Conservation (phyloP, 1,139 yeast species). For the Pneumocystis wakefieldiae region DNA sequence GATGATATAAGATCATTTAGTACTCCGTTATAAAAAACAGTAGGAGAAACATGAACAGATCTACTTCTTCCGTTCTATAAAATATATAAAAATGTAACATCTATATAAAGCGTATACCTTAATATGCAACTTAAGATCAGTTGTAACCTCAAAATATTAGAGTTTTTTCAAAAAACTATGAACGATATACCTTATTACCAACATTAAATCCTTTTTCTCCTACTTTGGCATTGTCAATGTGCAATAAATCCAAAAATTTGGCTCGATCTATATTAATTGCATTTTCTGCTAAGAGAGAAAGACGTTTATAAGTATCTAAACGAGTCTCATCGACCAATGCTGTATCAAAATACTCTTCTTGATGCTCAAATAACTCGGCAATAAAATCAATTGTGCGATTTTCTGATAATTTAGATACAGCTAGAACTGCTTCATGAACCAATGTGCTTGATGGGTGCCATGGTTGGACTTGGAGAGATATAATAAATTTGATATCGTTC, state of each 20-base stretch:
- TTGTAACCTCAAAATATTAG: neutral
- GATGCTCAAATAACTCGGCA: conserved; percentile 33
- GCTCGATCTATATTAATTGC: conserved; percentile 23
- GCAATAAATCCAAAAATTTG: conserved; percentile 21
- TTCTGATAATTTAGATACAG: conserved; percentile 46
- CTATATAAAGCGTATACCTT: neutral
- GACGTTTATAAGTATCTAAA: conserved; percentile 39
- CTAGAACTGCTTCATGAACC: conserved; percentile 59
- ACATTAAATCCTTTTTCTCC: conserved; percentile 28
- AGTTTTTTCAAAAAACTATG: neutral
- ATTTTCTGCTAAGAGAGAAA: conserved; percentile 38
- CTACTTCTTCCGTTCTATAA: conserved; percentile 39
- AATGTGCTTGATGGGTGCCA: conserved; percentile 69
- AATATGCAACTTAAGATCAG: neutral
- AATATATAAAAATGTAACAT: conserved; percentile 2
- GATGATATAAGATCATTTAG: conserved; percentile 21
- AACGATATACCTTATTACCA: conserved; percentile 34
- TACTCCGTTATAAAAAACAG: conserved; percentile 59
- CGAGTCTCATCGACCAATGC: conserved; percentile 42
- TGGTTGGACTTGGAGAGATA: conserved; percentile 62
- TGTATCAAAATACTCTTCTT: conserved; percentile 17
- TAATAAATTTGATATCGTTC: conserved; percentile 28
- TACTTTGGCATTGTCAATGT: conserved; percentile 16
- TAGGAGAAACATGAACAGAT: conserved; percentile 77
- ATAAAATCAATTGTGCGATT: conserved; percentile 51